Conservation (phyloP, 2,329 filamentous ascomycete species). For the Trichothecium roseum region DNA sequence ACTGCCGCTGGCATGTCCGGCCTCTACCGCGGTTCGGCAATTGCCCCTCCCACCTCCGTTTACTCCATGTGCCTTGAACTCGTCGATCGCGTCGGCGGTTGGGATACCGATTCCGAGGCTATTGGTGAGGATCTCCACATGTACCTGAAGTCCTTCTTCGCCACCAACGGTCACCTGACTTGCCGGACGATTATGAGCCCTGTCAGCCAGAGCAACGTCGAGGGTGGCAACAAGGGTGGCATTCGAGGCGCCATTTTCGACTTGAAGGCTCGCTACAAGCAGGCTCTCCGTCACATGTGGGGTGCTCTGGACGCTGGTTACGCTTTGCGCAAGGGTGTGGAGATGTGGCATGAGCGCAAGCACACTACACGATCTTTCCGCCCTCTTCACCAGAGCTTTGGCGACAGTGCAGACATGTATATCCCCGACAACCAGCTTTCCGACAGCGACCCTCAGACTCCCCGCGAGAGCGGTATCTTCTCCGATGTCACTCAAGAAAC, state of each 20-base stretch:
- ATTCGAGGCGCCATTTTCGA: slow-evolving; percentile 44
- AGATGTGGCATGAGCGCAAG: slow-evolving; percentile 47
- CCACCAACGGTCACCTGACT: slow-evolving; percentile 58
- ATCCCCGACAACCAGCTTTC: slow-evolving; percentile 34
- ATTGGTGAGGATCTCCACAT: slow-evolving; percentile 71
- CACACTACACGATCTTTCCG: slow-evolving; percentile 43
- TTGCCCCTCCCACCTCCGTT: slow-evolving; percentile 63
- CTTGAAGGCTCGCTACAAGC: slow-evolving; percentile 56
- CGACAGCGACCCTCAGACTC: slow-evolving; percentile 24
- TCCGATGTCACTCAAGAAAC: slow-evolving; percentile 43
- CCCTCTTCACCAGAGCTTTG: slow-evolving; percentile 40
- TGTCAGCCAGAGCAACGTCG: slow-evolving; percentile 64
- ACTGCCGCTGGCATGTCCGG: slow-evolving; percentile 60
- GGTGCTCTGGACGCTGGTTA: slow-evolving; percentile 60
- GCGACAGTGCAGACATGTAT: slow-evolving; percentile 34
- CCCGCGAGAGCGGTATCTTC: slow-evolving; percentile 40
- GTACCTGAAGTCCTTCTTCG: slow-evolving; percentile 71
- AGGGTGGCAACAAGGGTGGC: slow-evolving; percentile 45
- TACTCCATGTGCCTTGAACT: slow-evolving; percentile 60
- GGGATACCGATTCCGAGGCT: slow-evolving; percentile 60
- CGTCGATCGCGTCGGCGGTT: slow-evolving; percentile 59
- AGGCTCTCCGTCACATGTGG: slow-evolving; percentile 69
- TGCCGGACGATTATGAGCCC: slow-evolving; percentile 55
- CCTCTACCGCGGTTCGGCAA: slow-evolving; percentile 50
- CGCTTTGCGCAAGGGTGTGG: slow-evolving; percentile 46